Evolutionary conservation across 148 eudicot genomes (phyloP), one percentile per base, ranked within the genome.

Genomic region (Polygonum maritimum): DNA sequence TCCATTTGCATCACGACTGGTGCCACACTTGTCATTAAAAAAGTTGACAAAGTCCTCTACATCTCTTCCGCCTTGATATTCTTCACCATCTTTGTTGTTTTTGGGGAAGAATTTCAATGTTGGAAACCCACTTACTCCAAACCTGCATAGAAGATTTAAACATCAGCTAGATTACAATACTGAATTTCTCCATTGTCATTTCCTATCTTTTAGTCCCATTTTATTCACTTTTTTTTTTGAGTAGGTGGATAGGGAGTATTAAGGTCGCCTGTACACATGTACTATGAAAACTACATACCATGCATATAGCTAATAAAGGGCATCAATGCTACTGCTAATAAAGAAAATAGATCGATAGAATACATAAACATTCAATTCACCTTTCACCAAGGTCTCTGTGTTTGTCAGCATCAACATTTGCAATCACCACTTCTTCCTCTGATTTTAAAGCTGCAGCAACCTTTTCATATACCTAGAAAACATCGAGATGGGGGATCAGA

Each of bases 11-110:
- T 92, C 98, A 78, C 99, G 96, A 76, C 87, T 90, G 57, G 97
- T 91, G 70, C 94, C 99, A 83, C 83, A 82, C 83, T 87, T 92
- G 87, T 92, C 98, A 75, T 92, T 95, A 74, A 95, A 87, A 78
- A 95, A 89, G 74, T 75, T 86, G 48, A 92, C 97, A 76, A 92
- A 95, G 80, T 87, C 96, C 48, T 89, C 94, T 74, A 89, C 22
- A 44, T 95, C 99, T 49, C 97, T 84, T 39, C 94, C 97, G 80
- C 96, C 98, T 3, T 91, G 90, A 76, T 92, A 95, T 57, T 92
- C 98, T 87, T 95, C 98, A 83, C 98, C 98, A 67, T 87, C 97
- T 81, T 95, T 95, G 78, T 95, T 95, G 84, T 76, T 82, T 86
- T 92, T 90, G 19, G 98, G 97, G 85, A 95, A 95, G 81, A 92